Conservation (phyloP, 352 stramenopile species). For the Globisporangium abappressorium region DNA sequence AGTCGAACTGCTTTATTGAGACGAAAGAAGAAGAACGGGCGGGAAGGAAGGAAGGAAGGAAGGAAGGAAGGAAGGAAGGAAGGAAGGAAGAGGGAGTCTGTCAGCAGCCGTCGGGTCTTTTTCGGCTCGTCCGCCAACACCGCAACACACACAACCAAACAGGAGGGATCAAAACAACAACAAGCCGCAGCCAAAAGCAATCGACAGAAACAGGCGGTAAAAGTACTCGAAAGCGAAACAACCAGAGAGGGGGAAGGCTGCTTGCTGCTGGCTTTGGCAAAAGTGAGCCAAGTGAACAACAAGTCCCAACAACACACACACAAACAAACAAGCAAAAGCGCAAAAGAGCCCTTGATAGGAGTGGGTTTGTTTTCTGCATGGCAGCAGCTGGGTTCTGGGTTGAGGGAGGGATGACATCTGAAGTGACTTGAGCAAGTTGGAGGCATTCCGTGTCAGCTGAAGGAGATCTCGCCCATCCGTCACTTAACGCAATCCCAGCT, state of each 20-base stretch:
- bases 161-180: constrained; percentile 7
- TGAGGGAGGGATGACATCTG: not conserved
- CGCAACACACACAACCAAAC: not conserved
- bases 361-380: constrained; percentile 9
- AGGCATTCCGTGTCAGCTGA: not conserved
- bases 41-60: not conserved
- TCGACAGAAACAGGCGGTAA: constrained; percentile 8
- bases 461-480: not conserved
- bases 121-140: constrained; percentile 7
- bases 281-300: not conserved
- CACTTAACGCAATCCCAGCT: constrained; percentile 12
- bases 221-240: constrained; percentile 1
- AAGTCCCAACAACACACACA: not conserved
- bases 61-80: not conserved
- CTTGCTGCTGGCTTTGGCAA: constrained; percentile 3
- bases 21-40: constrained; percentile 1
- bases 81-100: not conserved
- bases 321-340: not conserved
- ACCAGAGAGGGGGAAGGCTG: not conserved
- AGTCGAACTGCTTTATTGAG: constrained; percentile 21
- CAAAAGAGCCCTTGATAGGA: constrained; percentile 10
- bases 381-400: constrained; percentile 7
- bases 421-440: not conserved
- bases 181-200: not conserved
- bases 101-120: not conserved